Evolutionary conservation across 2,329 filamentous ascomycete species (phyloP), one percentile per base, ranked within the genome.

Genomic region (Cladosporium sp.): DNA sequence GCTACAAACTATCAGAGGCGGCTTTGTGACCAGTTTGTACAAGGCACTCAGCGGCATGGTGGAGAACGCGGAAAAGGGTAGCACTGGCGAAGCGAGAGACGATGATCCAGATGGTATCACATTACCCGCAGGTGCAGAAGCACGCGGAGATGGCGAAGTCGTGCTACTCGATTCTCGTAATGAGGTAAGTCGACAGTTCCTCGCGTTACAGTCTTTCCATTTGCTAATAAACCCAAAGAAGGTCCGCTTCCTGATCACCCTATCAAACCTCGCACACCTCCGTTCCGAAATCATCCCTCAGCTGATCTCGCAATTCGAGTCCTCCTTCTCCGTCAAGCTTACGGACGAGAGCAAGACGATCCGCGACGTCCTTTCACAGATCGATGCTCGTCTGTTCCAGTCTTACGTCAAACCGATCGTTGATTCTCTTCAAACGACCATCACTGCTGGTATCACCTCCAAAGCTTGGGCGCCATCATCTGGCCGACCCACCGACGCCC

Each of bases 1-100:
- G 51, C 82, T 98, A 51, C 91, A 96, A 76, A 92, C 93, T 86
- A 92, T 98, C 18, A 87, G 93, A 69, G 90, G 89, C 69, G 92
- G 96, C 74, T 99, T 99, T 74, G 93, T 97, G 18, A 93, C 90
- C 7, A 97, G 93, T 65, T 81, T 99, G 51, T 98, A 98, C 79
- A 96, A 96, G 77, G 92, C 92, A 7, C 81, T 99, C 43, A 96
- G 92, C 72, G 95, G 94, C 25, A 94, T 99, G 88, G 93, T 99
- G 1, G 95, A 98, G 79, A 98, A 97, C 77, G 94, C 95, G 3
- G 93, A 98, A 79, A 88, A 88, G 65, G 77, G 88, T 16, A 86
- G 88, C 70, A 88, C 87, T 70, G 81, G 86, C 0, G 60, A 66
- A 32, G 88, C 89, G 54, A 80, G 80, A 65, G 82, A 84, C 65